phyloP scores from a whole-genome alignment of 2,329 filamentous ascomycete genomes.

The Pyrenochaeta sp. region DNA sequence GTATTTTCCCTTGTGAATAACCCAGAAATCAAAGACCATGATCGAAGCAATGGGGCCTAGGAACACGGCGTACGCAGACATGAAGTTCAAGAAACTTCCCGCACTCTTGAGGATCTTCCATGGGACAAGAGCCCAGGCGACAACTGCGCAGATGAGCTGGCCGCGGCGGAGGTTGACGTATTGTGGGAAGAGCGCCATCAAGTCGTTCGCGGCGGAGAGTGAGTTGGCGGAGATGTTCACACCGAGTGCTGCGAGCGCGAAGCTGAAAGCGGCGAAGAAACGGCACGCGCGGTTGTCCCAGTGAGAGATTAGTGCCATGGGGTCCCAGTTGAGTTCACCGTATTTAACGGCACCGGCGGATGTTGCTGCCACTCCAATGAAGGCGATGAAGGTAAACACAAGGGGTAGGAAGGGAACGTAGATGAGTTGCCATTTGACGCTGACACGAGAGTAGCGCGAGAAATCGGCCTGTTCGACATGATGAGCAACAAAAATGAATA shows the following conservation, averaged over 20 bases:
- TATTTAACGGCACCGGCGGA: constrained; percentile 63
- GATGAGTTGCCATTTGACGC: constrained; percentile 59
- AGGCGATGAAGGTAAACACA: constrained; percentile 63
- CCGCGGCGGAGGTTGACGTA: constrained; percentile 63
- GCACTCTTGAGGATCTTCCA: constrained; percentile 58
- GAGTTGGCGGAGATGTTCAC: constrained; percentile 64
- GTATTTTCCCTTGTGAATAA: constrained; percentile 60
- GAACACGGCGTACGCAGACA: constrained; percentile 72
- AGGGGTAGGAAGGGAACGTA: constrained; percentile 62
- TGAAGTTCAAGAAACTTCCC: constrained; percentile 63
- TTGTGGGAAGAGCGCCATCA: constrained; percentile 61
- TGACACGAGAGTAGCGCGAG: constrained; percentile 60
- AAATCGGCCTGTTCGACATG: constrained; percentile 62
- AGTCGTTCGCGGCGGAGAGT: constrained; percentile 63
- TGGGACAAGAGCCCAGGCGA: constrained; percentile 56
- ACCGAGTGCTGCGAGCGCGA: constrained; percentile 61
- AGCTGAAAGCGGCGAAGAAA: constrained; percentile 54
- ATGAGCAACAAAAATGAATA: constrained; percentile 11
- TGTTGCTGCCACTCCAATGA: constrained; percentile 67
- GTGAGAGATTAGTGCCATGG: constrained; percentile 50
- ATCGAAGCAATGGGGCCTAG: constrained; percentile 70
- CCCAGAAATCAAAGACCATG: constrained; percentile 68
- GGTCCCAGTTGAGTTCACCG: constrained; percentile 57
- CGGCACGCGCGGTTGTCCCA: constrained; percentile 51
- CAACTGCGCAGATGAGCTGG: constrained; percentile 55